Evolutionary conservation across 2,329 filamentous ascomycete genomes (phyloP).

Genomic region (Tympanopsis confertula): DNA sequence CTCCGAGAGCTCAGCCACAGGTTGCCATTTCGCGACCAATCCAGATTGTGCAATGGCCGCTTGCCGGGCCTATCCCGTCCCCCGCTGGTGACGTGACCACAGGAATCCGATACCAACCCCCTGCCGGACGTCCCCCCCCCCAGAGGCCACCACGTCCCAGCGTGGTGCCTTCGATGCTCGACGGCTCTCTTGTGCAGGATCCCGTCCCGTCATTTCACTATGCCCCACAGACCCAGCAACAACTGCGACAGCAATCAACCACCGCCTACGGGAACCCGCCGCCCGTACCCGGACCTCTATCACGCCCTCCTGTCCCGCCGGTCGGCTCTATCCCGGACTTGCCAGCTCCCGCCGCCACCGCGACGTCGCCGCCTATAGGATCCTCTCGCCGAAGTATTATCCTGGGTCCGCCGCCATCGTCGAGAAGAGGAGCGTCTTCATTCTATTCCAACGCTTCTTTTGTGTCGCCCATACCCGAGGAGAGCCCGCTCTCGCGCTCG

Average conservation of each 20-base stretch:
- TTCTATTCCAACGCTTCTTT: constrained; percentile 56
- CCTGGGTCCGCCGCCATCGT: constrained; percentile 47
- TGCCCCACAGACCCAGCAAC: constrained; percentile 21
- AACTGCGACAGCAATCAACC: constrained; percentile 11
- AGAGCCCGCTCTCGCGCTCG: constrained; percentile 41
- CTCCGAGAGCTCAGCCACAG: constrained; percentile 11
- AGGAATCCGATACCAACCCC: constrained; percentile 35
- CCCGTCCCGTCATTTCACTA: constrained; percentile 41
- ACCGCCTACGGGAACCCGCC: constrained; percentile 28
- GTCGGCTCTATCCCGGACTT: constrained; percentile 49
- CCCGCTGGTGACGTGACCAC: constrained; percentile 16
- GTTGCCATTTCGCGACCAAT: constrained; percentile 33
- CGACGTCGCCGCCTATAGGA: constrained; percentile 12
- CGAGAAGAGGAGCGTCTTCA: constrained; percentile 47
- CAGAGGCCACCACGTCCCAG: constrained; percentile 49
- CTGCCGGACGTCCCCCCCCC: constrained; percentile 37
- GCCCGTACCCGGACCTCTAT: constrained; percentile 33
- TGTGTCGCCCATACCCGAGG: constrained; percentile 68
- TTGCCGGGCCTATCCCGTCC: constrained; percentile 26
- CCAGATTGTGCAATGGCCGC: constrained; percentile 42
- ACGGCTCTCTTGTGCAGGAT: constrained; percentile 42
- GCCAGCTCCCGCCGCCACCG: constrained; percentile 27
- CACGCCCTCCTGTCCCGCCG: constrained; percentile 35
- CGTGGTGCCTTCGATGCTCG: constrained; percentile 44
- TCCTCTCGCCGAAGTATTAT: constrained; percentile 35